Conservation (phyloP, 768 basidiomycete genomes). For the Filobasidium floriforme region DNA sequence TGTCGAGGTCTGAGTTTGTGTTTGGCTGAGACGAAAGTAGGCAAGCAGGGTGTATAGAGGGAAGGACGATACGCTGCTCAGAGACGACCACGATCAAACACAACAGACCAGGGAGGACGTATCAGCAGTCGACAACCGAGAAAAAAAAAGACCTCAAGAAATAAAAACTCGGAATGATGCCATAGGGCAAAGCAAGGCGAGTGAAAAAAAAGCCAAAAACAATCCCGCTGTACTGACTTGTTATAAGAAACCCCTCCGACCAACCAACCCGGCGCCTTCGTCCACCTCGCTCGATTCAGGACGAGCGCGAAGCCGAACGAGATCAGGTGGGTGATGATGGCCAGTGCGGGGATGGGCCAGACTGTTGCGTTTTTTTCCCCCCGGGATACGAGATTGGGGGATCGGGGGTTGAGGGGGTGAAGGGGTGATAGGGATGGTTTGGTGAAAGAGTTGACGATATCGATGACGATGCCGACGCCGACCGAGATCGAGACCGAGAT, state of each 20-base stretch:
- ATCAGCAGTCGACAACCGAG: too few species aligned
- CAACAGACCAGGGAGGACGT: too few species aligned
- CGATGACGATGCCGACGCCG: background rate
- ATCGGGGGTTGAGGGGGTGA: too few species aligned
- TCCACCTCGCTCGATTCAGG: slow-evolving; percentile 23
- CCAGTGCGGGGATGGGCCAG: slow-evolving; percentile 38
- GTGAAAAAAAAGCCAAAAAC: too few species aligned
- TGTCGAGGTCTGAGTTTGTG: background rate
- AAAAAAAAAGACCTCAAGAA: too few species aligned
- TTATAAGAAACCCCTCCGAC: slow-evolving; percentile 32
- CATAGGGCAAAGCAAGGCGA: too few species aligned
- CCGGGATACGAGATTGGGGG: too few species aligned
- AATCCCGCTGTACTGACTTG: slow-evolving; percentile 31
- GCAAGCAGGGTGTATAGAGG: slow-evolving; percentile 31
- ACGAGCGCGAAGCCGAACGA: slow-evolving; percentile 29
- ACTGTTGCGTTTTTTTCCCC: too few species aligned
- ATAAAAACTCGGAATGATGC: too few species aligned
- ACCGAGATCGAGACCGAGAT: background rate
- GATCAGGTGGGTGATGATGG: slow-evolving; percentile 29
- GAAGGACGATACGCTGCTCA: slow-evolving; percentile 32
- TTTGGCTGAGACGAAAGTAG: slow-evolving; percentile 14
- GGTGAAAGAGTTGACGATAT: too few species aligned
- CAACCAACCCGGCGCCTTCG: slow-evolving; percentile 30
- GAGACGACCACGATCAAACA: background rate
- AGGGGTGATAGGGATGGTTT: too few species aligned